Base-by-base conservation (phyloP, 805 yeast species). In the Wickerhamomyces xylosicus region DNA sequence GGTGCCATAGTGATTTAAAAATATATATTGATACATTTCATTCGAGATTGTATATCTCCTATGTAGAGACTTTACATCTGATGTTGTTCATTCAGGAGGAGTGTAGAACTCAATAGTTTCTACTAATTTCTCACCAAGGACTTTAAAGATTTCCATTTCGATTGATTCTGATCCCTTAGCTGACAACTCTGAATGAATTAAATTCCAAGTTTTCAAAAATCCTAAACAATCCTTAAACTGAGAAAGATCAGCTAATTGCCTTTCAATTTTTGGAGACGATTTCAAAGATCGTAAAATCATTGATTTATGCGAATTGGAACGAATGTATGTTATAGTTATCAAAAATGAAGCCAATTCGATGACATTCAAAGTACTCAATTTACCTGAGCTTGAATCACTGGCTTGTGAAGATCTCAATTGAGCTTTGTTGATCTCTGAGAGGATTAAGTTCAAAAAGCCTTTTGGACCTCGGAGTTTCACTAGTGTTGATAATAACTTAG, bases 301-400 rank as follows among this genome's bases (percentile, higher is more conserved):
- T 17, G 47, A 33, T 15, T 19, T 15, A 31, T 49, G 38, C 31
- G 40, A 6, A 5, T 43, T 34, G 28, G 35, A 44, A 2, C 43
- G 46, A 22, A 51, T 43, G 25, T 33, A 42, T 7, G 39, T 40
- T 2, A 37, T 22, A 5, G 40, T 38, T 0, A 53, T 16, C n/a
- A 53, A 32, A 22, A 45, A 50, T 1, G 49, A 44, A 5, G 53
- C 40, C 2, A 48, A 34, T 19, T 54, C 58, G 6, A 52, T 19
- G 9, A 47, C 22, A 3, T 37, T 11, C 22, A 44, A 47, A 3
- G 41, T 19, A 17, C 37, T 39, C 34, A 53, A 52, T 4, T 44
- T 43, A 19, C 25, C 25, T 21, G 25, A 21, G 25, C 9, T 7
- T 6, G 25, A 21, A 21, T 10, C 25, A 10, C 6, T 21, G 10